Evolutionary conservation across 176 grass and related monocot species (phyloP).

Genomic region (Lolium rigidum): DNA sequence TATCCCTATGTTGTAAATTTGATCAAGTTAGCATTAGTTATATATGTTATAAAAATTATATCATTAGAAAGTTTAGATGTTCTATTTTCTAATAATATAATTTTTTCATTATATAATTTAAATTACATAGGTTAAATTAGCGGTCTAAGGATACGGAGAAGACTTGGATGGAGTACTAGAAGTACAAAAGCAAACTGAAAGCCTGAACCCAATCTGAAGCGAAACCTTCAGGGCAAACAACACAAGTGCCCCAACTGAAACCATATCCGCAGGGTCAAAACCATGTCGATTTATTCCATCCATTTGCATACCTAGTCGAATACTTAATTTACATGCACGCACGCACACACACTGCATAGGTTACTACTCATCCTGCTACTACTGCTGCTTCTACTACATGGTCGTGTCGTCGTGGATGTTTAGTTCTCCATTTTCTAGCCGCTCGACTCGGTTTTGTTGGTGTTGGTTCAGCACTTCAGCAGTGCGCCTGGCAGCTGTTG

Average conservation of each 20-base stretch:
- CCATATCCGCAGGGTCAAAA: conserved; percentile 2
- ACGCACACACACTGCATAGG: neutral
- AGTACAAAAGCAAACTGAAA: neutral
- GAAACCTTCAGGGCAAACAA: neutral
- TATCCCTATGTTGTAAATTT: no score
- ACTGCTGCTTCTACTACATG: neutral
- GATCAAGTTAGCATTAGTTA: no score
- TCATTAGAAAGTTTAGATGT: no score
- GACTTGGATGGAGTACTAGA: no score
- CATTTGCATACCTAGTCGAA: neutral
- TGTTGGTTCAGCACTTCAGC: conserved; percentile 29
- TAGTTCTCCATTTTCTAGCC: neutral
- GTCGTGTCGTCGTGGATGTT: neutral
- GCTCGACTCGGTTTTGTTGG: neutral
- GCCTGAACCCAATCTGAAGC: neutral
- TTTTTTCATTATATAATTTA: no score
- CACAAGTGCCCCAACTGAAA: neutral
- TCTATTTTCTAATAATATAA: no score
- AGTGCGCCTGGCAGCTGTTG: conserved; percentile 56
- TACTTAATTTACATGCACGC: neutral
- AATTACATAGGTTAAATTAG: no score
- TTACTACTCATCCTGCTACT: neutral
- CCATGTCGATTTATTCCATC: neutral
- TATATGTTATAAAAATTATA: no score
- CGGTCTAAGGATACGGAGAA: no score